Conservation (phyloP, 768 basidiomycete genomes). For the Xerocomus spinulosus region DNA sequence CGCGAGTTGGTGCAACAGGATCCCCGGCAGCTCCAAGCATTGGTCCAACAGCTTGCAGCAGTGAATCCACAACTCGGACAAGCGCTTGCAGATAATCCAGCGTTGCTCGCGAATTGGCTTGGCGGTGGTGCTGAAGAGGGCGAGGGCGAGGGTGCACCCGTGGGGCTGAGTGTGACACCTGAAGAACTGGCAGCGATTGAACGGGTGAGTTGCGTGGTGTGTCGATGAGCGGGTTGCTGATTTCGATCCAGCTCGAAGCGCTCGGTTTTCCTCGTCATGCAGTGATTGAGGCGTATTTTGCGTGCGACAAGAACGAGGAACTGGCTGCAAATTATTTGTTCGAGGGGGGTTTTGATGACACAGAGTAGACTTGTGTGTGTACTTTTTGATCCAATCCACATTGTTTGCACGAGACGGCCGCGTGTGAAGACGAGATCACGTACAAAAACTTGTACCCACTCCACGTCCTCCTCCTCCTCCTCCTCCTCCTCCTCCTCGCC, state of each 20-base stretch:
- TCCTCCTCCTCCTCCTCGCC: slow-evolving; percentile 9
- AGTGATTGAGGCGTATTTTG: slow-evolving; percentile 88
- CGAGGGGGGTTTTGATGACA: slow-evolving; percentile 50
- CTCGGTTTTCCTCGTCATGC: slow-evolving; percentile 82
- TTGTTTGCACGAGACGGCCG: slow-evolving; percentile 26
- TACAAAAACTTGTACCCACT: slow-evolving; percentile 24
- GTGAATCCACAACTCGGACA: slow-evolving; percentile 75
- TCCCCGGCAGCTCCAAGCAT: slow-evolving; percentile 69
- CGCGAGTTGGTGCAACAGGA: slow-evolving; percentile 71
- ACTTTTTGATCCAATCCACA: slow-evolving; percentile 9
- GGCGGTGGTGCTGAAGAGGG: slow-evolving; percentile 40
- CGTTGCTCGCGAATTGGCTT: slow-evolving; percentile 60
- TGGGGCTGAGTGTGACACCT: slow-evolving; percentile 62
- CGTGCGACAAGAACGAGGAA: slow-evolving; percentile 96
- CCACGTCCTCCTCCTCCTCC: slow-evolving; percentile 14
- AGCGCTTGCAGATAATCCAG: slow-evolving; percentile 65
- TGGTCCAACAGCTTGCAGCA: slow-evolving; percentile 77
- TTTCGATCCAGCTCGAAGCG: slow-evolving; percentile 57
- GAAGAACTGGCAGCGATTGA: slow-evolving; percentile 89
- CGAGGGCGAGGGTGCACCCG: slow-evolving; percentile 36
- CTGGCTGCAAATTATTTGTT: slow-evolving; percentile 93
- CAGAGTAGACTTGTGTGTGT: not conserved
- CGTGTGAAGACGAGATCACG: slow-evolving; percentile 30
- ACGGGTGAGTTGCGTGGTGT: slow-evolving; percentile 54
- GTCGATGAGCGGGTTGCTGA: slow-evolving; percentile 1